phyloP scores from a whole-genome alignment of 2,329 filamentous ascomycete species.

The Alternaria brassicae region DNA sequence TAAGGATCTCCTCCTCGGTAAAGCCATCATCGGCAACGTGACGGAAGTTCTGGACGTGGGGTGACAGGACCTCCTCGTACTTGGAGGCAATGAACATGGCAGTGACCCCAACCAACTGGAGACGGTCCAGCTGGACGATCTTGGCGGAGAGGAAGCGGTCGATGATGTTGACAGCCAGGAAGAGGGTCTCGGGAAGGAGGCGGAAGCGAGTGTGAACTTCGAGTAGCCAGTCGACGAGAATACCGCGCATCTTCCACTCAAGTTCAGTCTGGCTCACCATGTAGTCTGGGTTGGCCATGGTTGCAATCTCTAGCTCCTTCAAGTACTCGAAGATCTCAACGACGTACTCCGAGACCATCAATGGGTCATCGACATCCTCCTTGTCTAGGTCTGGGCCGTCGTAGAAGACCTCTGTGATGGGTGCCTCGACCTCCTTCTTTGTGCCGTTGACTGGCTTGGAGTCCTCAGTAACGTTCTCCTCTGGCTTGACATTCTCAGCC shows the following conservation, averaged over 20 bases:
- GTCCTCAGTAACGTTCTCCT: constrained; percentile 58
- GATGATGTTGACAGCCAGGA: constrained; percentile 97
- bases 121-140: constrained; percentile 92
- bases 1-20: constrained; percentile 91
- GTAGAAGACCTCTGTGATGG: constrained; percentile 38
- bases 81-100: constrained; percentile 99
- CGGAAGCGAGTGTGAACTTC: constrained; percentile 98
- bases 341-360: constrained; percentile 98
- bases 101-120: constrained; percentile 95
- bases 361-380: constrained; percentile 89
- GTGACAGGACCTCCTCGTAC: constrained; percentile 97
- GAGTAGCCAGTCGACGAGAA: constrained; percentile 96
- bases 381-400: constrained; percentile 70
- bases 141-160: constrained; percentile 96
- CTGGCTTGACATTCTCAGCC: constrained; percentile 64
- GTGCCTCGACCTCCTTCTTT: constrained; percentile 26
- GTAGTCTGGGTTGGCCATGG: constrained; percentile 88
- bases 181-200: constrained; percentile 92
- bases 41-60: constrained; percentile 95
- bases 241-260: constrained; percentile 98
- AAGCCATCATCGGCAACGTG: constrained; percentile 98
- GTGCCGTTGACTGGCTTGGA: constrained; percentile 30
- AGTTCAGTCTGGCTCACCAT: constrained; percentile 94
- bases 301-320: constrained; percentile 79
- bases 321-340: constrained; percentile 98